Conservation (phyloP, 345 rosid species). For the Salix udensis region DNA sequence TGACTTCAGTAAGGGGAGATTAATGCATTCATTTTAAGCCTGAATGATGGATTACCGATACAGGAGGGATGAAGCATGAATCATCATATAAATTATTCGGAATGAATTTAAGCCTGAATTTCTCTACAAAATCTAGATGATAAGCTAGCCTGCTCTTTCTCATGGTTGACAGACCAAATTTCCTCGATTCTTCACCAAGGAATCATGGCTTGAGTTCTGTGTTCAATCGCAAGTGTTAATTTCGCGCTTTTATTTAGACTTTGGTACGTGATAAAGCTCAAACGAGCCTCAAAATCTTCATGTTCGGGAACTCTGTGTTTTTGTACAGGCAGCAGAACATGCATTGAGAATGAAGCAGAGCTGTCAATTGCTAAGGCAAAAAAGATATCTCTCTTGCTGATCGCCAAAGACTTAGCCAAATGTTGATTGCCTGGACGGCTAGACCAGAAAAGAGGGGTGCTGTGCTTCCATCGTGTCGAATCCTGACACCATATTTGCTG, state of each 20-base stretch:
- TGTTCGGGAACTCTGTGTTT: not conserved
- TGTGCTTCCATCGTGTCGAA: not conserved
- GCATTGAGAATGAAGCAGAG: not conserved
- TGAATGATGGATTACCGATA: constrained; percentile 38
- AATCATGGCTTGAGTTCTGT: too few species aligned
- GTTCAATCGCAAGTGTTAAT: too few species aligned
- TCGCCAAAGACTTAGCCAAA: not conserved
- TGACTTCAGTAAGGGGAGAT: constrained; percentile 43
- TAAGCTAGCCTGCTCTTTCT: too few species aligned
- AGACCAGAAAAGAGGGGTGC: not conserved
- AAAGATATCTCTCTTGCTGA: not conserved
- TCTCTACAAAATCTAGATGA: too few species aligned
- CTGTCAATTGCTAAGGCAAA: not conserved
- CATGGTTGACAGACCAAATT: too few species aligned
- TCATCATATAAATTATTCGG: constrained; percentile 37
- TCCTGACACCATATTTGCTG: not conserved
- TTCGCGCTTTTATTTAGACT: not conserved
- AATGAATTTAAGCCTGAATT: too few species aligned
- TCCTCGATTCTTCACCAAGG: too few species aligned
- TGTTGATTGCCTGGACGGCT: not conserved
- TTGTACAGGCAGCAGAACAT: not conserved
- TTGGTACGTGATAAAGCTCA: not conserved
- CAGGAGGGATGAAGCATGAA: constrained; percentile 29
- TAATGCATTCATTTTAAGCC: constrained; percentile 38
- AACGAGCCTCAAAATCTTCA: not conserved